phyloP scores from a whole-genome alignment of 2,329 filamentous ascomycete species.

The Didymella pomorum region DNA sequence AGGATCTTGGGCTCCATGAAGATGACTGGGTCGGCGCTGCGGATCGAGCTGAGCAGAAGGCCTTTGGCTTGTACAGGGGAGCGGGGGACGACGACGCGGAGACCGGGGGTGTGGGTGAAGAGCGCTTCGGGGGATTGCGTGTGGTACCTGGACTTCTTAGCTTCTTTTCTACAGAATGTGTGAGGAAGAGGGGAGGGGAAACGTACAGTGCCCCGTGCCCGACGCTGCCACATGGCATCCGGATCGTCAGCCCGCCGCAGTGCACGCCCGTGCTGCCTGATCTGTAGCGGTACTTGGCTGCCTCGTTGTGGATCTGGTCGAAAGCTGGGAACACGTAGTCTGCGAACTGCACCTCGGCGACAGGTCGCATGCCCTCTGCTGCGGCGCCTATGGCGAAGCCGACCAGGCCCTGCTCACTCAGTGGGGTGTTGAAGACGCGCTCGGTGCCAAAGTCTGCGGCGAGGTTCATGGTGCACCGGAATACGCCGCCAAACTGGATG shows the following conservation, averaged over 20 bases:
- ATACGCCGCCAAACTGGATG: constrained; percentile 95
- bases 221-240: constrained; percentile 90
- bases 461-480: constrained; percentile 91
- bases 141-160: constrained; percentile 66
- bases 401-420: constrained; percentile 92
- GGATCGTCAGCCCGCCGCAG: constrained; percentile 81
- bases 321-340: constrained; percentile 95
- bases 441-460: constrained; percentile 86
- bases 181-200: background rate
- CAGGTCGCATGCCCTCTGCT: constrained; percentile 87
- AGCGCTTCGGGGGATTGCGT: constrained; percentile 88
- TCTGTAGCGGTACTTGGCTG: constrained; percentile 85
- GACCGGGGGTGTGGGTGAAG: constrained; percentile 86
- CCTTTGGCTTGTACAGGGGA: constrained; percentile 91
- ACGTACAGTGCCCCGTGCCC: constrained; percentile 80
- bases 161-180: constrained; percentile 7
- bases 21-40: constrained; percentile 82
- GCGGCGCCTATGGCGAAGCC: constrained; percentile 92
- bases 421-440: constrained; percentile 93
- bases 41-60: constrained; percentile 77
- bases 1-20: constrained; percentile 96
- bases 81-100: constrained; percentile 84
- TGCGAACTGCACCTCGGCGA: constrained; percentile 95
- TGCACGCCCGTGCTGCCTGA: constrained; percentile 62
- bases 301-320: constrained; percentile 93